phyloP scores from a whole-genome alignment of 2,329 filamentous ascomycete genomes.

The Leptosphaerulina australis region DNA sequence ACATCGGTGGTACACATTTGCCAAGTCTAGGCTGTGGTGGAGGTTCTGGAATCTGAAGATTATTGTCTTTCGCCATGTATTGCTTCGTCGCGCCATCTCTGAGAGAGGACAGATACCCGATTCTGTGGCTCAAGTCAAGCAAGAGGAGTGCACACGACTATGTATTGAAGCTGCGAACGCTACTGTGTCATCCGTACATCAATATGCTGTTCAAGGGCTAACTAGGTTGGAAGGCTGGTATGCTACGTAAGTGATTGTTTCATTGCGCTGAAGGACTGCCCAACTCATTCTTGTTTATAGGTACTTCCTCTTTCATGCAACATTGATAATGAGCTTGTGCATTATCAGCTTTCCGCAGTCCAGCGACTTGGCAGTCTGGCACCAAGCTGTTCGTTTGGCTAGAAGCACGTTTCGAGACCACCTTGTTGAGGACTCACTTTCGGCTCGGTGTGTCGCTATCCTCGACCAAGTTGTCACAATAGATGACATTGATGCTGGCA shows the following conservation, averaged over 20 bases:
- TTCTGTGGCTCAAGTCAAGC: slow-evolving; percentile 22
- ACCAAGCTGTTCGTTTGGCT: slow-evolving; percentile 31
- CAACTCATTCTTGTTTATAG: slow-evolving; percentile 12
- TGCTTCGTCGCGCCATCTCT: slow-evolving; percentile 31
- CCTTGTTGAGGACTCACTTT: slow-evolving; percentile 31
- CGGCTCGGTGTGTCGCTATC: slow-evolving; percentile 35
- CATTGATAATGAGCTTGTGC: slow-evolving; percentile 32
- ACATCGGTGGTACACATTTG: slow-evolving; percentile 30
- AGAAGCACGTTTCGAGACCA: slow-evolving; percentile 30
- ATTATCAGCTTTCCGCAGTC: slow-evolving; percentile 34
- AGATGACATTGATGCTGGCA: slow-evolving; percentile 23
- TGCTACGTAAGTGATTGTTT: slow-evolving; percentile 28
- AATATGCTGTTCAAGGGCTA: slow-evolving; percentile 27
- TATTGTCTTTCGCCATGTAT: slow-evolving; percentile 33
- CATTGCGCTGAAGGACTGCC: background rate
- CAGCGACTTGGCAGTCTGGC: slow-evolving; percentile 22
- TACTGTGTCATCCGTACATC: slow-evolving; percentile 32
- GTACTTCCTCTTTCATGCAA: slow-evolving; percentile 36
- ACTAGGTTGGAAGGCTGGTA: slow-evolving; percentile 36
- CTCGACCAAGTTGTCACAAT: slow-evolving; percentile 32
- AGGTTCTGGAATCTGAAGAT: slow-evolving; percentile 37
- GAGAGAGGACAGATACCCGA: slow-evolving; percentile 30
- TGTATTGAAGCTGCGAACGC: slow-evolving; percentile 35
- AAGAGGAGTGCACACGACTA: slow-evolving; percentile 31
- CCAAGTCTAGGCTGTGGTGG: slow-evolving; percentile 34